These are phyloP conservation scores for Hypoxylon trugodes DNA, from an alignment of 495 filamentous ascomycete species.

Conservation along the genomic window DNA sequence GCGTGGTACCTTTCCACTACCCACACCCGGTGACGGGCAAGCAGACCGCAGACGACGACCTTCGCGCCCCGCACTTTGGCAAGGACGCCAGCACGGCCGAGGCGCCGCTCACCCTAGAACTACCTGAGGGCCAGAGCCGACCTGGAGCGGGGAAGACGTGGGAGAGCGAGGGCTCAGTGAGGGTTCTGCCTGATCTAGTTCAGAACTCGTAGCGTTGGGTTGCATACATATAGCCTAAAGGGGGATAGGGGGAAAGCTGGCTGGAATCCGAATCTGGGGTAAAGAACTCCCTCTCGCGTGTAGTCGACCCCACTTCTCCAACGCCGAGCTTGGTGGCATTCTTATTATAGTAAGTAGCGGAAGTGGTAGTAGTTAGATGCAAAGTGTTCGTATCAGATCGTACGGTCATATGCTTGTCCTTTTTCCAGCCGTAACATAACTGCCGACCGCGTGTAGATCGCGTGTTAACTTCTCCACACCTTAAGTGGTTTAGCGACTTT, in stretches of 20 bases:
- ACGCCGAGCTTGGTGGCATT: conserved; percentile 10
- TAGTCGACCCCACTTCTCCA: conserved; percentile 38
- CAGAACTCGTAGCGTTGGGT: conserved; percentile 43
- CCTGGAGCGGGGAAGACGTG: conserved; percentile 48
- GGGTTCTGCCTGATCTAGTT: conserved; percentile 52
- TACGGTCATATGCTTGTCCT: conserved; percentile 13
- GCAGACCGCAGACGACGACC: conserved; percentile 51
- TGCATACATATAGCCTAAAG: conserved; percentile 44
- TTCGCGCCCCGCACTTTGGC: conserved; percentile 58
- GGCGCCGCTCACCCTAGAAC: conserved; percentile 53
- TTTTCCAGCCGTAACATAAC: conserved; percentile 14
- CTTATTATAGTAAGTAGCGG: conserved; percentile 14
- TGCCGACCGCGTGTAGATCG: conserved; percentile 26
- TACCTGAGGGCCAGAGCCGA: conserved; percentile 52
- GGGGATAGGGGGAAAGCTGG: conserved; percentile 16
- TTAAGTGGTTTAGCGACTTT: conserved; percentile 16
- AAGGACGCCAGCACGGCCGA: conserved; percentile 48
- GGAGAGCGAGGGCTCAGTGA: conserved; percentile 43
- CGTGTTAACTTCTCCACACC: conserved; percentile 16
- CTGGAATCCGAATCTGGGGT: conserved; percentile 40
- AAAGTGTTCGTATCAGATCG: neutral
- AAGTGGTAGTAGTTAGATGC: no score
- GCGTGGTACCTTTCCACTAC: conserved; percentile 65
- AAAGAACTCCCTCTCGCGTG: conserved; percentile 18
- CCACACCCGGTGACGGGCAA: conserved; percentile 62